Percentiles rank a stretch among this genome's conserved stretches.
Evolutionary conservation across 306 rosid genomes (phyloP).

Genomic region (Fagus sylvatica): DNA sequence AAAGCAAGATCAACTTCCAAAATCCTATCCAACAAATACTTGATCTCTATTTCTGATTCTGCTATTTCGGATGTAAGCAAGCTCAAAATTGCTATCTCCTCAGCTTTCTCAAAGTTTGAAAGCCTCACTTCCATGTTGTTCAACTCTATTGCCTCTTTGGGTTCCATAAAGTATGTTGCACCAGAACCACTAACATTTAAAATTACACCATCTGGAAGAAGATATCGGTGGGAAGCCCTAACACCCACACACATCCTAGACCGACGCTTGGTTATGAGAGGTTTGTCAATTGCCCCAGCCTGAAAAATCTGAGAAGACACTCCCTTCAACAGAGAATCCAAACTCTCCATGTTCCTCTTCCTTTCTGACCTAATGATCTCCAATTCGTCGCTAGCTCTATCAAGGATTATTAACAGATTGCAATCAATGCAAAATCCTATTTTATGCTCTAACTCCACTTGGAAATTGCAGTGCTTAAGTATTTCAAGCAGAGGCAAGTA

Average conservation of each 20-base stretch:
- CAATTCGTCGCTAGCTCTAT: slow-evolving; percentile 90
- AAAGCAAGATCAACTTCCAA: slow-evolving; percentile 86
- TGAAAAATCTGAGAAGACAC: slow-evolving; percentile 60
- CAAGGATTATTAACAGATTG: slow-evolving; percentile 62
- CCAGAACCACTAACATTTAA: slow-evolving; percentile 86
- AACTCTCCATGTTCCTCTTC: slow-evolving; percentile 67
- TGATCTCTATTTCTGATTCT: slow-evolving; percentile 50
- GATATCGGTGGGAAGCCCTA: slow-evolving; percentile 65
- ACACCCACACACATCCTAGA: slow-evolving; percentile 85
- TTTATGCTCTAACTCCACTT: slow-evolving; percentile 57
- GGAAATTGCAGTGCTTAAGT: slow-evolving; percentile 68
- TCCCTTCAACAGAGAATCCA: slow-evolving; percentile 77
- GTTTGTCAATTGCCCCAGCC: slow-evolving; percentile 82
- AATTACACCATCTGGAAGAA: slow-evolving; percentile 64
- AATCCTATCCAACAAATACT: slow-evolving; percentile 61
- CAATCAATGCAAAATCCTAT: slow-evolving; percentile 78
- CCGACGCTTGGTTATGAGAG: slow-evolving; percentile 78
- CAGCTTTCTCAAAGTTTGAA: slow-evolving; percentile 70
- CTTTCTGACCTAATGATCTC: slow-evolving; percentile 84
- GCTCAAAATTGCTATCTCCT: slow-evolving; percentile 86
- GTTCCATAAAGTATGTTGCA: slow-evolving; percentile 92
- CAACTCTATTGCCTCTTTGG: slow-evolving; percentile 74
- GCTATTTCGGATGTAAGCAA: slow-evolving; percentile 75
- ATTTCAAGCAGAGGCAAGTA: slow-evolving; percentile 76
- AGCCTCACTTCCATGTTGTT: slow-evolving; percentile 93